These are phyloP conservation scores for Lindgomyces ingoldianus DNA, from an alignment of 495 filamentous ascomycete genomes.

Conservation along the genomic window DNA sequence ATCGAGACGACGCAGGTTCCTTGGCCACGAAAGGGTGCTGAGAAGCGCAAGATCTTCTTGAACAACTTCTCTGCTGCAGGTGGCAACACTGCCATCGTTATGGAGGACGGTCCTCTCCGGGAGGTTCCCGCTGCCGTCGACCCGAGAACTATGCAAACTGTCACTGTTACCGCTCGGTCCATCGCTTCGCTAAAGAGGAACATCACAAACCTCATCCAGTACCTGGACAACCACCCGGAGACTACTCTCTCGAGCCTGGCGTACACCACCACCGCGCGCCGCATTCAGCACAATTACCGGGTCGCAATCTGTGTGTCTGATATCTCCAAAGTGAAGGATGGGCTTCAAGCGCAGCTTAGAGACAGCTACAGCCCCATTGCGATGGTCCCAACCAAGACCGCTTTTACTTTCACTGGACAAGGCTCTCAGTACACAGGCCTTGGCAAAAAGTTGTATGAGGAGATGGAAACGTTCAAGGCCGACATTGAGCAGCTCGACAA, in stretches of 20 bases:
- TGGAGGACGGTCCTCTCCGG: conserved; percentile 19
- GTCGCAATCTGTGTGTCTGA: conserved; percentile 23
- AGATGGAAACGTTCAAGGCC: conserved; percentile 42
- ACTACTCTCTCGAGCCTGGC: conserved; percentile 18
- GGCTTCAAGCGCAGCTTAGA: conserved; percentile 30
- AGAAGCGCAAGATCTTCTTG: conserved; percentile 36
- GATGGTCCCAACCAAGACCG: conserved; percentile 39
- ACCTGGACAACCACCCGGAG: conserved; percentile 19
- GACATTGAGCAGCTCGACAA: conserved; percentile 52
- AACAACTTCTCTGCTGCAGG: conserved; percentile 49
- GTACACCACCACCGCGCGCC: conserved; percentile 36
- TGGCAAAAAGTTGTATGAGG: conserved; percentile 41
- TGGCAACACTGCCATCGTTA: conserved; percentile 43
- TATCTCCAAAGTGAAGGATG: conserved; percentile 44
- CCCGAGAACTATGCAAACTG: conserved; percentile 33
- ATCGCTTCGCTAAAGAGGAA: conserved; percentile 8
- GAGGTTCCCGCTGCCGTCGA: conserved; percentile 12
- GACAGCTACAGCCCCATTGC: conserved; percentile 45
- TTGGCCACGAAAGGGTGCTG: neutral
- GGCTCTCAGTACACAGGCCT: conserved; percentile 44
- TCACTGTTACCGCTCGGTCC: conserved; percentile 43
- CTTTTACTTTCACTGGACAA: conserved; percentile 56
- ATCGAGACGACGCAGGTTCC: conserved; percentile 41
- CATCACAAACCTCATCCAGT: conserved; percentile 8
- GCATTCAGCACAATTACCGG: conserved; percentile 32